These are phyloP conservation scores for Prunus padus DNA, from an alignment of 306 rosid genomes.

Conservation along the genomic window DNA sequence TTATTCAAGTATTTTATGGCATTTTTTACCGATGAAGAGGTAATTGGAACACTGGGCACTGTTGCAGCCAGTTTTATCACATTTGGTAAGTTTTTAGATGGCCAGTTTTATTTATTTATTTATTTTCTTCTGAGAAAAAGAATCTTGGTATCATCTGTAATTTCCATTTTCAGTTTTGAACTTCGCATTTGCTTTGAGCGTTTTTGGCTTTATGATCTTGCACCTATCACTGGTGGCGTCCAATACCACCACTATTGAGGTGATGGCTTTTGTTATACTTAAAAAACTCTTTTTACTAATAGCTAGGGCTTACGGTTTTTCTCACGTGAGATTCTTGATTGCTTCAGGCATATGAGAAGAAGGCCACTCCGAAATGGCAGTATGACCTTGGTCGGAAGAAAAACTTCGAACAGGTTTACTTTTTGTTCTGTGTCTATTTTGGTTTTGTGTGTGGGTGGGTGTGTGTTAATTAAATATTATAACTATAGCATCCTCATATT, in stretches of 20 bases:
- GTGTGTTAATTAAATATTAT: background rate
- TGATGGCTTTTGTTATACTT: slow-evolving; percentile 24
- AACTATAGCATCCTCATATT: background rate
- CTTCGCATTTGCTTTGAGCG: slow-evolving; percentile 56
- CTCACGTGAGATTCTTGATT: slow-evolving; percentile 20
- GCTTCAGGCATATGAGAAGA: slow-evolving; percentile 68
- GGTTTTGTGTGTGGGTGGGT: background rate
- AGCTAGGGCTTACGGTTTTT: slow-evolving; percentile 10
- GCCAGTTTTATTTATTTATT: background rate
- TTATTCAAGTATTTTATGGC: slow-evolving; percentile 54
- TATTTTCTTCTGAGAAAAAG: background rate
- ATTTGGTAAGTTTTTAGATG: slow-evolving; percentile 52
- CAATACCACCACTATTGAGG: slow-evolving; percentile 83
- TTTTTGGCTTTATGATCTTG: slow-evolving; percentile 68
- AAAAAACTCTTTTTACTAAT: background rate
- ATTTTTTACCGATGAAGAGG: slow-evolving; percentile 60
- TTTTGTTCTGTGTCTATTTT: slow-evolving; percentile 1
- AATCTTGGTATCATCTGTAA: background rate
- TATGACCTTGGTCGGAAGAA: slow-evolving; percentile 65
- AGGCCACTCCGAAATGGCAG: slow-evolving; percentile 46
- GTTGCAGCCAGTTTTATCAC: slow-evolving; percentile 63
- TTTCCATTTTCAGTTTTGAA: slow-evolving; percentile 57
- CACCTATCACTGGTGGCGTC: slow-evolving; percentile 54
- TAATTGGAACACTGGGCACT: slow-evolving; percentile 50
- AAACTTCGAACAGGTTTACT: slow-evolving; percentile 64